Evolutionary conservation across 2,329 filamentous ascomycete genomes (phyloP).

Genomic region (Pseudopyrenochaeta lycopersici): DNA sequence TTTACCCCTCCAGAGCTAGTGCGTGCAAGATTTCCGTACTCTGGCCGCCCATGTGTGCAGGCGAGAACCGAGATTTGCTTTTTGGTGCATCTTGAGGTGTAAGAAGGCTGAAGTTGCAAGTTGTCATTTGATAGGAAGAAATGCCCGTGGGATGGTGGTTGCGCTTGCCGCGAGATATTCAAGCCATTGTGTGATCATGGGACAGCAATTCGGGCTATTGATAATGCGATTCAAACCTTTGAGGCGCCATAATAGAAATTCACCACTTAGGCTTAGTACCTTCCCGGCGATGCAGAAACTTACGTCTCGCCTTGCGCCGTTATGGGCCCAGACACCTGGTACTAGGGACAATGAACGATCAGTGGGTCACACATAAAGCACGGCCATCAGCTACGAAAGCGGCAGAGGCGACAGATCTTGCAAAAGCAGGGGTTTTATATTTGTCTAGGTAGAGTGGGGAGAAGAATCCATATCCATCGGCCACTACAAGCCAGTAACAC

Average conservation of each 20-base stretch:
- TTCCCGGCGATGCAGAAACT: slow-evolving; percentile 19
- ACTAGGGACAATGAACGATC: slow-evolving; percentile 12
- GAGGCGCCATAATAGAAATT: too few species aligned
- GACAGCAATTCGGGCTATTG: slow-evolving; percentile 1
- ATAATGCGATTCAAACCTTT: not conserved
- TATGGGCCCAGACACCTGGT: slow-evolving; percentile 19
- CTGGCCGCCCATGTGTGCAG: slow-evolving; percentile 11
- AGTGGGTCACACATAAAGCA: slow-evolving; percentile 3
- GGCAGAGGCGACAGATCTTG: too few species aligned
- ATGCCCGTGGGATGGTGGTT: not conserved
- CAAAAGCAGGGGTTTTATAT: slow-evolving; percentile 15
- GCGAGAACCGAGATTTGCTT: slow-evolving; percentile 31
- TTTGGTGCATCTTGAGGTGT: slow-evolving; percentile 14
- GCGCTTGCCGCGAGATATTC: not conserved
- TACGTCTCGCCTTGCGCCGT: slow-evolving; percentile 12
- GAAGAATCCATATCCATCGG: slow-evolving; percentile 12
- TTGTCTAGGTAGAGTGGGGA: slow-evolving; percentile 26
- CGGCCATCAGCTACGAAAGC: not conserved
- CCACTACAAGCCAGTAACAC: not conserved
- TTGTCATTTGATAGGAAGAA: not conserved
- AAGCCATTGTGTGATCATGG: slow-evolving; percentile 1
- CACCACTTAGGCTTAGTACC: not conserved
- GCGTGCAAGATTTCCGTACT: slow-evolving; percentile 17
- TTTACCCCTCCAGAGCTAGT: slow-evolving; percentile 19
- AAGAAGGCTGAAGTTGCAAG: slow-evolving; percentile 4